Percentiles rank a stretch among this genome's conserved stretches.
Evolutionary conservation across 768 basidiomycete species (phyloP).

Genomic region (Punctularia strigosozonata): DNA sequence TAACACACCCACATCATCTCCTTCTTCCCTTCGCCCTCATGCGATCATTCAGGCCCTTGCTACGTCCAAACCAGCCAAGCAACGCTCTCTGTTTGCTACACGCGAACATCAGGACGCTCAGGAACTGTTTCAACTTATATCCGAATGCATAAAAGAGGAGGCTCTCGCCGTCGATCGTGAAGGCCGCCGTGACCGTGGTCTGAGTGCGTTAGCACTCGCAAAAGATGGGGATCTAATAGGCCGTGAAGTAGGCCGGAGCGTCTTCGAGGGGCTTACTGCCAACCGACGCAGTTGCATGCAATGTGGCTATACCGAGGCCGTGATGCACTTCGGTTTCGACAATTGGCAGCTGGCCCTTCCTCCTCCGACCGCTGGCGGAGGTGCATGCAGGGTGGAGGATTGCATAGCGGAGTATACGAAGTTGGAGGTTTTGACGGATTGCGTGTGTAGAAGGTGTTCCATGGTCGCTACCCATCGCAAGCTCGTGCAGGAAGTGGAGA

Average conservation of each 20-base stretch:
- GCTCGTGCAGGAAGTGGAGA: slow-evolving; percentile 49
- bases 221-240: slow-evolving; percentile 42
- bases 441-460: slow-evolving; percentile 87
- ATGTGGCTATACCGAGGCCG: slow-evolving; percentile 91
- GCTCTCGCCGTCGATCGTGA: slow-evolving; percentile 63
- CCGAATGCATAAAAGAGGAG: slow-evolving; percentile 84
- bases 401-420: slow-evolving; percentile 84
- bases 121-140: slow-evolving; percentile 90
- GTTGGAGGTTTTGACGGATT: slow-evolving; percentile 81
- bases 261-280: slow-evolving; percentile 86
- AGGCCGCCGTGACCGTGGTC: slow-evolving; percentile 55
- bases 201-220: too few species aligned
- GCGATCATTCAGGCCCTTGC: slow-evolving; percentile 64
- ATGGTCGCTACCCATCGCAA: slow-evolving; percentile 63
- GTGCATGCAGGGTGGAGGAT: slow-evolving; percentile 64
- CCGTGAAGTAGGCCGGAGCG: slow-evolving; percentile 44
- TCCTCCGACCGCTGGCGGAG: slow-evolving; percentile 8
- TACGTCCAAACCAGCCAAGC: slow-evolving; percentile 31
- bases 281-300: slow-evolving; percentile 78
- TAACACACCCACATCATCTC: slow-evolving; percentile 47
- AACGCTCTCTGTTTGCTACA: slow-evolving; percentile 62
- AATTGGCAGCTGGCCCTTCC: slow-evolving; percentile 76
- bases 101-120: slow-evolving; percentile 98
- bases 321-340: slow-evolving; percentile 85
- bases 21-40: slow-evolving; percentile 57